phyloP scores from a whole-genome alignment of 768 basidiomycete genomes.

The button mushroom (Agaricus bisporus) region DNA sequence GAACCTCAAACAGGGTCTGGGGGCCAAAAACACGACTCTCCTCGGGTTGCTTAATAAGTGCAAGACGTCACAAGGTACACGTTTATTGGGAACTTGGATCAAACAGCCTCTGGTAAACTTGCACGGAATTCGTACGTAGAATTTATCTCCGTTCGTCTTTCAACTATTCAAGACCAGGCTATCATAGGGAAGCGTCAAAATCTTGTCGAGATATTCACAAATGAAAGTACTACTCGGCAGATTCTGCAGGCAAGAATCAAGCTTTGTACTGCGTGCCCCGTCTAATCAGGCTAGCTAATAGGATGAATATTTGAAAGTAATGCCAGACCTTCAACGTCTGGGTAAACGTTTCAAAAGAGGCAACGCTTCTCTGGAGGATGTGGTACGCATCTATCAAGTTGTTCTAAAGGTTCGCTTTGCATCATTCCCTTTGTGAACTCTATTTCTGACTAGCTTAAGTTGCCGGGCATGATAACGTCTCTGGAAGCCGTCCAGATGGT shows the following conservation, averaged over 20 bases:
- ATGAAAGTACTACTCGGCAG: conserved; percentile 66
- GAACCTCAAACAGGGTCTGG: conserved; percentile 35
- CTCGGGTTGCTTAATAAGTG: conserved; percentile 91
- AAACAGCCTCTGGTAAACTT: conserved; percentile 94
- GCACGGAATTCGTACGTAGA: conserved; percentile 79
- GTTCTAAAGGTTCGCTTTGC: conserved; percentile 58
- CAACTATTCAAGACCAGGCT: neutral
- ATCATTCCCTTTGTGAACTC: neutral
- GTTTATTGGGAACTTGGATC: conserved; percentile 86
- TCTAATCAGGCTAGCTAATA: conserved; percentile 20
- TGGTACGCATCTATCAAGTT: conserved; percentile 94
- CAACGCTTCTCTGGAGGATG: conserved; percentile 84
- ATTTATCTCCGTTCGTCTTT: neutral
- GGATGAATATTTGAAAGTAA: conserved; percentile 83
- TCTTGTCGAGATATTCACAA: conserved; percentile 81
- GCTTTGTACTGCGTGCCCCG: neutral
- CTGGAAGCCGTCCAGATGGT: conserved; percentile 46
- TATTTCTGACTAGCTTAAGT: conserved; percentile 28
- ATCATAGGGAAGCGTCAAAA: conserved; percentile 76
- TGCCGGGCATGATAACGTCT: conserved; percentile 67
- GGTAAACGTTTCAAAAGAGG: conserved; percentile 88
- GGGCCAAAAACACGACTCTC: conserved; percentile 79
- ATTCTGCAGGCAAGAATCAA: conserved; percentile 56
- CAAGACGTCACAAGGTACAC: conserved; percentile 91
- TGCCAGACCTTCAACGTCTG: conserved; percentile 92